Evolutionary conservation across 495 filamentous ascomycete genomes (phyloP), one percentile per base, ranked within the genome.

Genomic region (Podospora sp.): DNA sequence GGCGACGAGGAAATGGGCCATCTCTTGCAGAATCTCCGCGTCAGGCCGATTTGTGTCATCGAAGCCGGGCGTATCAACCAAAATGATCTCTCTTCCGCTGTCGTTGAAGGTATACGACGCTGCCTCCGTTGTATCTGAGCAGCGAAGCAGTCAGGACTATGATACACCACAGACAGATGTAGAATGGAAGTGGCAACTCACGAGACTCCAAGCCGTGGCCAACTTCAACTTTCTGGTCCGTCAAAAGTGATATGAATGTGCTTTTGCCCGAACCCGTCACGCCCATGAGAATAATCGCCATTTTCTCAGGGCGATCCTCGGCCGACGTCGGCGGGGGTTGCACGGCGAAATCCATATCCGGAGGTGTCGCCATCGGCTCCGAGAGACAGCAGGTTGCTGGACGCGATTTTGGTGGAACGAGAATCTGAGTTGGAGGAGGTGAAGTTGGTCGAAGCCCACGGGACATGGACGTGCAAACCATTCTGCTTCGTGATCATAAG

Each of bases 31-130:
- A 36, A 36, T 36, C 33, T 36, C 33, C 33, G 33, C 33, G 12
- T 36, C 33, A 5, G 33, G 33, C 6, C 33, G 33, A 6, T 5
- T 6, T 36, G 33, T 36, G 33, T 36, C 33, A 12, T 36, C 33
- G 12, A 84, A 83, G 4, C 82, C 82, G 1, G 82, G 80, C 2
- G 78, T 82, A 68, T 84, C 82, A 21, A 82, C 59, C 2, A 78
- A 66, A 49, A 55, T 58, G 55, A 58, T 27, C 26, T 58, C 55
- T 58, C 21, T 58, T 2, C 55, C 6, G 16, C 26, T 22, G 26
- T 58, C 55, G 21, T 3, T 16, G 55, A 58, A 27, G 21, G 5
- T 58, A 18, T 58, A 58, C 12, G 6, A 7, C 6, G 55, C 55
- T 6, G 55, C 12, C 6, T 9, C 18, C 6, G 20, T 27, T 25